Percentiles rank a stretch among this genome's conserved stretches.
Conservation (phyloP, 345 rosid species). For the Bruguiera sexangula region DNA sequence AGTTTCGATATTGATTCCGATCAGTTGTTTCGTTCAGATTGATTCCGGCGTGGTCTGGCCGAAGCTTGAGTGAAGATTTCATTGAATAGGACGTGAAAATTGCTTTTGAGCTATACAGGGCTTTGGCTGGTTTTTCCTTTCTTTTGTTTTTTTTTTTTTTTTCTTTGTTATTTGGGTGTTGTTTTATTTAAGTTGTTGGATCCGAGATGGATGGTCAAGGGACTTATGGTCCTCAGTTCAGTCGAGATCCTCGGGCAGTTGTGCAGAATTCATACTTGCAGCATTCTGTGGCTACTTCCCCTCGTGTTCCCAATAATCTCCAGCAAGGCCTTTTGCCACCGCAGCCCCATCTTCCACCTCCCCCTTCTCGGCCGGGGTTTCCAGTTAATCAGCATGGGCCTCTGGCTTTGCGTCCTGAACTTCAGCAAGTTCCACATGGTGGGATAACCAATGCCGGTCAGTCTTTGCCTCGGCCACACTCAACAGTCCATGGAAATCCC, state of each 20-base stretch:
- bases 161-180: too few relatives aligned
- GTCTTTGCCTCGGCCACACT: slow-evolving; percentile 23
- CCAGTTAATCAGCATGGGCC: slow-evolving; percentile 37
- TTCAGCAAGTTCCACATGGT: slow-evolving; percentile 29
- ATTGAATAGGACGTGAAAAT: too few relatives aligned
- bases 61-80: too few relatives aligned
- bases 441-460: slow-evolving; percentile 34
- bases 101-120: too few relatives aligned
- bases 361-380: slow-evolving; percentile 19
- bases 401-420: slow-evolving; percentile 23
- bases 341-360: slow-evolving; percentile 15
- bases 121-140: too few relatives aligned
- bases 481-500: slow-evolving; percentile 23
- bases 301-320: slow-evolving; percentile 19
- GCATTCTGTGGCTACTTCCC: slow-evolving; percentile 27
- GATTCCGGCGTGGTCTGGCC: too few relatives aligned
- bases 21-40: too few relatives aligned
- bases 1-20: too few relatives aligned
- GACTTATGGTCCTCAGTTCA: slow-evolving; percentile 31
- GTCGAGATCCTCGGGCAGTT: slow-evolving; percentile 35
- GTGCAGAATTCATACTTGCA: slow-evolving; percentile 32
- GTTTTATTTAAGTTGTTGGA: not conserved
- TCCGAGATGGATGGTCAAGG: slow-evolving; percentile 38
- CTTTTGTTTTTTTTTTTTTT: too few relatives aligned
- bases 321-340: slow-evolving; percentile 29